Percentiles rank a stretch among this genome's conserved stretches.
phyloP scores from a whole-genome alignment of 768 basidiomycete species.

The Termitomyces sp. region DNA sequence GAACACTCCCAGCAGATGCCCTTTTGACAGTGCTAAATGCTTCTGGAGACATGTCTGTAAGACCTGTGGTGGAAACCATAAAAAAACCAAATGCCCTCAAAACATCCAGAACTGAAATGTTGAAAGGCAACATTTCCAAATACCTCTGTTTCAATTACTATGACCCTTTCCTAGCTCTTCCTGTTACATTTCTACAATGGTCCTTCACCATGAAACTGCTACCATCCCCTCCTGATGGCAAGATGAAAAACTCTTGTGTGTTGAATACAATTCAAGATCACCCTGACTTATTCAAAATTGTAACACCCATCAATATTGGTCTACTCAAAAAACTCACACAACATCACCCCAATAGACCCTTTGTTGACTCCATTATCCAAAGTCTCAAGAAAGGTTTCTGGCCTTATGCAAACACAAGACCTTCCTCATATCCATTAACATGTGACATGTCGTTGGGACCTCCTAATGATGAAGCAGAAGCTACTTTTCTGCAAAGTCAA shows the following conservation, averaged over 20 bases:
- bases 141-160: neutral
- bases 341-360: neutral
- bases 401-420: no score
- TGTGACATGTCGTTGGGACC: no score
- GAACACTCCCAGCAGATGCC: no score
- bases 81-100: no score
- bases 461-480: neutral
- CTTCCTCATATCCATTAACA: no score
- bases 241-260: neutral
- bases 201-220: constrained; percentile 16
- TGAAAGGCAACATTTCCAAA: neutral
- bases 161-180: no score
- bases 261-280: neutral
- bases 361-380: neutral
- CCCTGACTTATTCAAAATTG: neutral
- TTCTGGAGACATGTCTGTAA: no score
- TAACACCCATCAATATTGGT: neutral
- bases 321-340: neutral
- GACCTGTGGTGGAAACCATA: no score
- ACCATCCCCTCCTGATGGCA: neutral
- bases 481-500: neutral
- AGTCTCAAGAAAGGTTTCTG: neutral
- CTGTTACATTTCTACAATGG: constrained; percentile 12
- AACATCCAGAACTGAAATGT: no score
- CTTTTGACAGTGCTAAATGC: neutral